Percentiles rank a stretch among this genome's conserved stretches.
Evolutionary conservation across 2,329 filamentous ascomycete genomes (phyloP).

Genomic region (Periconia sp.): DNA sequence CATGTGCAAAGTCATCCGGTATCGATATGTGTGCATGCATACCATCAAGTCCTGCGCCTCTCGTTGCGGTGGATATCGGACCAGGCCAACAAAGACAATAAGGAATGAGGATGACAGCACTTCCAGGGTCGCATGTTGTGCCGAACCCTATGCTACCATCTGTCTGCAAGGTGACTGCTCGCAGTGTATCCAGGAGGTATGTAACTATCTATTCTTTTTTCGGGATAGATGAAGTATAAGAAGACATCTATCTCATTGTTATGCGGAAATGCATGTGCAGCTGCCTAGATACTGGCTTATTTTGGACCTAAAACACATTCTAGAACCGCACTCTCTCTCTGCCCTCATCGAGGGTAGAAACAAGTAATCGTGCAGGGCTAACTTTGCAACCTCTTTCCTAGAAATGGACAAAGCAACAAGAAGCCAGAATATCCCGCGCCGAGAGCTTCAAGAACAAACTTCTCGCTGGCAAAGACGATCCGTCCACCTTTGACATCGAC

Average conservation of each 20-base stretch:
- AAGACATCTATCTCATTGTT: too few species aligned
- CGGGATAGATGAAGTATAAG: too few species aligned
- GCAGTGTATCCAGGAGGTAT: neutral
- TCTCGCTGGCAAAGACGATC: neutral
- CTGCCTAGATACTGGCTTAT: neutral
- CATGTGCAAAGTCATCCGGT: constrained; percentile 43
- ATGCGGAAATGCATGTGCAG: neutral
- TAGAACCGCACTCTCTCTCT: neutral
- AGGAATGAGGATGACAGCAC: constrained; percentile 6
- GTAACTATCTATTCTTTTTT: neutral
- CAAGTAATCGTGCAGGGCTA: neutral
- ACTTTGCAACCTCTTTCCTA: neutral
- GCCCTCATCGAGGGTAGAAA: neutral
- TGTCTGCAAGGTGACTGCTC: constrained; percentile 17
- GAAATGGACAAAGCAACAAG: neutral
- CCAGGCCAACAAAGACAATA: constrained; percentile 11
- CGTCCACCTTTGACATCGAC: neutral
- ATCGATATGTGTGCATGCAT: constrained; percentile 39
- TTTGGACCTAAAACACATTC: neutral
- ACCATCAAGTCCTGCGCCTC: constrained; percentile 28
- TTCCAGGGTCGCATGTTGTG: constrained; percentile 25
- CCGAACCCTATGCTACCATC: constrained; percentile 25
- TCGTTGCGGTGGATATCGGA: constrained; percentile 37
- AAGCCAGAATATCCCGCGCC: neutral
- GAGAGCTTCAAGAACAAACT: neutral